Evolutionary conservation across 805 yeast genomes (phyloP), one percentile per base, ranked within the genome.

Genomic region (Yarrowia divulgata): DNA sequence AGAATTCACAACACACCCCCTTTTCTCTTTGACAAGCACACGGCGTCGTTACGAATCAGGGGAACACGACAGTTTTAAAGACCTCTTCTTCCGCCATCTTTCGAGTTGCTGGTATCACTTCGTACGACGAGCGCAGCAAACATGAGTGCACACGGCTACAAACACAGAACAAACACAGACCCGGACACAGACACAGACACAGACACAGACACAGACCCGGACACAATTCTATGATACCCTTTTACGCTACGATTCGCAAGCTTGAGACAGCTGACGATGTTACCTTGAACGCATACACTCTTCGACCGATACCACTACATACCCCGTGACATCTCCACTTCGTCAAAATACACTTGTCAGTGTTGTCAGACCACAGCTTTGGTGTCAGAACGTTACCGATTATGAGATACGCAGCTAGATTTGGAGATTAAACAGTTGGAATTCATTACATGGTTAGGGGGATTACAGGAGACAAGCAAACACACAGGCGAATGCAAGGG

Each of bases 401-500:
- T n/a, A n/a, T n/a, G 29, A 23, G 29, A 23, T 23, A 23, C 29
- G 29, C 29, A 3, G n/a, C 46, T 43, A 42, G 1, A 10, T 7
- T 32, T 14, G 39, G 29, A 29, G 35, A n/a, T 43, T 4, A 0
- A 23, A 43, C 46, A 12, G 8, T 16, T n/a, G 1, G 3, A 43
- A 8, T 43, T n/a, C 19, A 45, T 45, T 45, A 18, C 10, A 6
- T n/a, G 6, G 32, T 18, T 60, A 32, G 4, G 16, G 14, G 34
- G 34, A n/a, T 60, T 60, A 60, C 42, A 60, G 66, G 50, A 60
- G 66, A 35, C 46, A 60, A 5, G 52, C 66, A 45, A 60, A 60
- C 7, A 42, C 66, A 18, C 66, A 45, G 34, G 35, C 52, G 16
- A 60, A 43, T 18, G 66, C 66, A 18, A 60, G 66, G 18, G 66